phyloP scores from a whole-genome alignment of 1,284 basidiomycete genomes.

The Hymenochaete sp. region DNA sequence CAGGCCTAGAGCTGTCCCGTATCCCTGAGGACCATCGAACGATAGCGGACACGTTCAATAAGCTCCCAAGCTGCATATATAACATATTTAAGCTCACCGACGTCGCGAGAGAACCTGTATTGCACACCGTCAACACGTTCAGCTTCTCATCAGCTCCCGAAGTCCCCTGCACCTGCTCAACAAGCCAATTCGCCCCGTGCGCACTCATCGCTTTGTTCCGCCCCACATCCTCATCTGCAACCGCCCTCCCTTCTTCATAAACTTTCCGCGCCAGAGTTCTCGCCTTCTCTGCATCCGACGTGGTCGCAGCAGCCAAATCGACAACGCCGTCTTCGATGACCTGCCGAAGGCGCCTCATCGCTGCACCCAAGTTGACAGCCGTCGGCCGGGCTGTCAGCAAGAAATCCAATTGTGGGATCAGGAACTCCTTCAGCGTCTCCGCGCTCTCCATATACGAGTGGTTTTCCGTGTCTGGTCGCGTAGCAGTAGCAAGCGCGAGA shows the following conservation, averaged over 20 bases:
- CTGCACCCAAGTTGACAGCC: constrained; percentile 85
- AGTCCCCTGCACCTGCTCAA: constrained; percentile 41
- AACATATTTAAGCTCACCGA: constrained; percentile 46
- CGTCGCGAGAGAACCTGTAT: constrained; percentile 87
- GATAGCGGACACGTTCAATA: background rate
- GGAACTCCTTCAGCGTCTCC: constrained; percentile 39
- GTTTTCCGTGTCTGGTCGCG: too few species aligned
- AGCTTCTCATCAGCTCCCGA: constrained; percentile 45
- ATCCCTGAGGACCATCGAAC: constrained; percentile 48
- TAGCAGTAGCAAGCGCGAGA: constrained; percentile 34
- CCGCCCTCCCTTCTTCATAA: constrained; percentile 50
- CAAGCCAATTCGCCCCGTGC: constrained; percentile 78
- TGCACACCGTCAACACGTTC: constrained; percentile 90
- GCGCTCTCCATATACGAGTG: constrained; percentile 45
- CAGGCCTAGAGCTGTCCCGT: constrained; percentile 88
- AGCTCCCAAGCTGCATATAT: constrained; percentile 10
- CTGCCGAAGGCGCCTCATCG: constrained; percentile 55
- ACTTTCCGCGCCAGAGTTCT: too few species aligned
- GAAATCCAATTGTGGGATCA: constrained; percentile 56
- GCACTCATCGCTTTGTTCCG: constrained; percentile 77
- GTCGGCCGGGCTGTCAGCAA: constrained; percentile 85
- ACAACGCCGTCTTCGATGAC: constrained; percentile 18
- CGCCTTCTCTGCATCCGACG: too few species aligned
- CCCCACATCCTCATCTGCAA: constrained; percentile 79
- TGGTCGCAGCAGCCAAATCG: constrained; percentile 51